Conservation (phyloP, 2,329 filamentous ascomycete genomes). For the Microascus cirrosus region DNA sequence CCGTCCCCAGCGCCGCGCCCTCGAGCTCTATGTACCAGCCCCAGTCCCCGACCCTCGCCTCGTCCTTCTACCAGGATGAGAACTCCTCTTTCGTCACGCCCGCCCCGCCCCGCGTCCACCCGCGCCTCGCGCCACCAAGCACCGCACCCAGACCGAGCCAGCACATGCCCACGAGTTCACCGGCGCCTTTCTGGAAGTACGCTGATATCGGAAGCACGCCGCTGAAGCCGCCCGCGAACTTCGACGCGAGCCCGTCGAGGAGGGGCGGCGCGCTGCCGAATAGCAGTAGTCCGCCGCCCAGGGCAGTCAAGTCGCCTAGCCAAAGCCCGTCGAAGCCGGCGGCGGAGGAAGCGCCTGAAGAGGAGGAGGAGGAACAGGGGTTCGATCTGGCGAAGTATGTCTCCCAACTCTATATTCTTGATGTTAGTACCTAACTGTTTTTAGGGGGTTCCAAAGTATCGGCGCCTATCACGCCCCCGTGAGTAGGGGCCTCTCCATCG, state of each 20-base stretch:
- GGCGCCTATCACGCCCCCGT: constrained; percentile 49
- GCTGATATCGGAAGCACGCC: constrained; percentile 68
- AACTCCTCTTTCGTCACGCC: constrained; percentile 56
- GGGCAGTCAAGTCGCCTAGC: constrained; percentile 36
- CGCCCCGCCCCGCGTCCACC: constrained; percentile 61
- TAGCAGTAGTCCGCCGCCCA: constrained; percentile 48
- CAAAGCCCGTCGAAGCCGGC: constrained; percentile 23
- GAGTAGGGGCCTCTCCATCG: constrained; percentile 31
- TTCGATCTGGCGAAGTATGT: constrained; percentile 49
- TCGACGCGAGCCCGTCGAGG: constrained; percentile 51
- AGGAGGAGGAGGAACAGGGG: constrained; percentile 36
- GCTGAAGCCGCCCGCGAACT: constrained; percentile 34
- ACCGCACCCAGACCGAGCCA: constrained; percentile 73
- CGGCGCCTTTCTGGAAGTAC: constrained; percentile 83
- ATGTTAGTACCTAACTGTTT: not conserved
- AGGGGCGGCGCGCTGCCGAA: constrained; percentile 27
- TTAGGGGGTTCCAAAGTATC: constrained; percentile 54
- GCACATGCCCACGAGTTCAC: constrained; percentile 76
- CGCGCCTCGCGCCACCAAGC: constrained; percentile 66
- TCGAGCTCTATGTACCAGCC: constrained; percentile 37
- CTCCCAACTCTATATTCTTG: not conserved
- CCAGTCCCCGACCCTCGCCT: constrained; percentile 49
- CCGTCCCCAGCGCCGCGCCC: constrained; percentile 26
- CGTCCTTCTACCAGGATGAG: constrained; percentile 52
- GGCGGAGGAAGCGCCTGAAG: constrained; percentile 19